Evolutionary conservation across 306 rosid species (phyloP).

Genomic region (Dalbergia cochinchinensis): DNA sequence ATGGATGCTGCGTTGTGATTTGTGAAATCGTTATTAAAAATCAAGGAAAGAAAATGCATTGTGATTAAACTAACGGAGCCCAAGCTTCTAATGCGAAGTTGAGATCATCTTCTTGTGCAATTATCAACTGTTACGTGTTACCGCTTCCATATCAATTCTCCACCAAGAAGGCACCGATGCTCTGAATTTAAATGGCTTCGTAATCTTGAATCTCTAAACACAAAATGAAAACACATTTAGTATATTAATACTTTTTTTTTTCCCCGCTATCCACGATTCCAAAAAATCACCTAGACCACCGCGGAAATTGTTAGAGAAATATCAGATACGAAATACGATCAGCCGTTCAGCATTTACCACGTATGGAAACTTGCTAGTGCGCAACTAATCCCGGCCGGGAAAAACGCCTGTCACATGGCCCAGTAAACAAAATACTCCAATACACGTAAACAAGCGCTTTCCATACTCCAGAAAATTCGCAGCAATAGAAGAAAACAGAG

Average conservation of each 20-base stretch:
- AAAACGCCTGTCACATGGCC: neutral
- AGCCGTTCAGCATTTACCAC: neutral
- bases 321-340: neutral
- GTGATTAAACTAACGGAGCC: neutral
- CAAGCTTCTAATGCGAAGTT: neutral
- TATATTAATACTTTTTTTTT: no score
- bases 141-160: no score
- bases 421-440: neutral
- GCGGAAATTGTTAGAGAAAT: neutral
- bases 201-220: no score
- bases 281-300: neutral
- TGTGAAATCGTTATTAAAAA: no score
- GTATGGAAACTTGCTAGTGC: neutral
- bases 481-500: neutral
- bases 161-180: neutral
- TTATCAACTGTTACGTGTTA: neutral
- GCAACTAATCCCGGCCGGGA: neutral
- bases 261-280: neutral
- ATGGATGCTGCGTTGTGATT: no score
- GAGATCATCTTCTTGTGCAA: neutral
- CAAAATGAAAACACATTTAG: no score
- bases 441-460: neutral
- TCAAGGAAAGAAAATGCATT: no score
- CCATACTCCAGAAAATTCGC: slow-evolving; percentile 12
- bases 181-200: no score